Conservation (phyloP, 192 early-diverging fungal species). For the Endogone sp. region DNA sequence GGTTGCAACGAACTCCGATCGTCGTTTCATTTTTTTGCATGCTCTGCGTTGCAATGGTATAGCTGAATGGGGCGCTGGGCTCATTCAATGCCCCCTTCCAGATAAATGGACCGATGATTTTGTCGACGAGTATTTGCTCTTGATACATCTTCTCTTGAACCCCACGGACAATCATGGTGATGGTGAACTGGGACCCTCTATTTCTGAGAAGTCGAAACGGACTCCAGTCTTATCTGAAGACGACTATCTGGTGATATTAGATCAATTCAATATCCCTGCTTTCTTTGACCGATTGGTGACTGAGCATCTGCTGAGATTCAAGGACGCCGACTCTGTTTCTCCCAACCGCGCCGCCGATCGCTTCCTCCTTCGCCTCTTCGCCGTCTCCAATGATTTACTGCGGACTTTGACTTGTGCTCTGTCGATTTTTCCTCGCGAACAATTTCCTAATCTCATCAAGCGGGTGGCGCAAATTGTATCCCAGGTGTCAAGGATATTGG, state of each 20-base stretch:
- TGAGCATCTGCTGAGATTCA: slow-evolving; percentile 18
- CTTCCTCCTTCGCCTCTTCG: slow-evolving; percentile 8
- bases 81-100: slow-evolving; percentile 23
- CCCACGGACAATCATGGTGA: neutral
- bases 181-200: neutral
- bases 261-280: slow-evolving; percentile 33
- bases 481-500: slow-evolving; percentile 32
- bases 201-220: slow-evolving; percentile 7
- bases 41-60: slow-evolving; percentile 9
- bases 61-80: slow-evolving; percentile 13
- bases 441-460: slow-evolving; percentile 12
- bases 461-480: slow-evolving; percentile 33
- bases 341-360: neutral
- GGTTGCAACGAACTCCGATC: slow-evolving; percentile 6
- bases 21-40: slow-evolving; percentile 23
- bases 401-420: slow-evolving; percentile 13
- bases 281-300: slow-evolving; percentile 28
- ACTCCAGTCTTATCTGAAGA: slow-evolving; percentile 24
- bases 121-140: slow-evolving; percentile 17
- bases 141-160: slow-evolving; percentile 17
- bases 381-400: slow-evolving; percentile 12
- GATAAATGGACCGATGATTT: slow-evolving; percentile 13
- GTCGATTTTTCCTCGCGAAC: slow-evolving; percentile 9
- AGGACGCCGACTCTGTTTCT: neutral
- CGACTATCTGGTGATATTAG: slow-evolving; percentile 34